Evolutionary conservation across 2,329 filamentous ascomycete genomes (phyloP).

Genomic region (Diaporthe caulivora): DNA sequence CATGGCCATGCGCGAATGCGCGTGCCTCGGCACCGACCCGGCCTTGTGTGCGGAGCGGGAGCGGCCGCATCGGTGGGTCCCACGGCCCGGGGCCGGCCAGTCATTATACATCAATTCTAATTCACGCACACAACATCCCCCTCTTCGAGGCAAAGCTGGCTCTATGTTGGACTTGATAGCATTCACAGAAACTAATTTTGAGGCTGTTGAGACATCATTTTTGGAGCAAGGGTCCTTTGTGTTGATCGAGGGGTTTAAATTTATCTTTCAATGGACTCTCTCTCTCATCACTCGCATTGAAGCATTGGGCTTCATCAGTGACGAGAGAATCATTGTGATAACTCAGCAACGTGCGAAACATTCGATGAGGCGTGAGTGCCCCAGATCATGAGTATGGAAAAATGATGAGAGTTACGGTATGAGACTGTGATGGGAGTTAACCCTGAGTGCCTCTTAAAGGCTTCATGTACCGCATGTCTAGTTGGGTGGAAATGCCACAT

Average conservation of each 20-base stretch:
- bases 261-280: not conserved
- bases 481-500: not conserved
- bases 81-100: not conserved
- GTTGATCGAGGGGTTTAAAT: not conserved
- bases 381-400: not conserved
- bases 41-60: not conserved
- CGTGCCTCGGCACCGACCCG: conserved; percentile 6
- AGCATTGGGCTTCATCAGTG: not conserved
- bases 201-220: not conserved
- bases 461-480: not conserved
- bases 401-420: not conserved
- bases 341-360: not conserved
- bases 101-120: not conserved
- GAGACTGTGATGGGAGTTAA: not conserved
- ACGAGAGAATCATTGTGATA: not conserved
- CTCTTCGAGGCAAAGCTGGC: not conserved
- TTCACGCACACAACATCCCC: not conserved
- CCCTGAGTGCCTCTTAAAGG: not conserved
- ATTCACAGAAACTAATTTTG: not conserved
- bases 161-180: not conserved
- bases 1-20: conserved; percentile 1
- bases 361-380: not conserved
- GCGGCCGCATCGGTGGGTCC: not conserved
- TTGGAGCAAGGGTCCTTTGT: not conserved
- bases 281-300: not conserved